phyloP scores from a whole-genome alignment of 148 eudicot genomes.

The Salicornia ramosissima region DNA sequence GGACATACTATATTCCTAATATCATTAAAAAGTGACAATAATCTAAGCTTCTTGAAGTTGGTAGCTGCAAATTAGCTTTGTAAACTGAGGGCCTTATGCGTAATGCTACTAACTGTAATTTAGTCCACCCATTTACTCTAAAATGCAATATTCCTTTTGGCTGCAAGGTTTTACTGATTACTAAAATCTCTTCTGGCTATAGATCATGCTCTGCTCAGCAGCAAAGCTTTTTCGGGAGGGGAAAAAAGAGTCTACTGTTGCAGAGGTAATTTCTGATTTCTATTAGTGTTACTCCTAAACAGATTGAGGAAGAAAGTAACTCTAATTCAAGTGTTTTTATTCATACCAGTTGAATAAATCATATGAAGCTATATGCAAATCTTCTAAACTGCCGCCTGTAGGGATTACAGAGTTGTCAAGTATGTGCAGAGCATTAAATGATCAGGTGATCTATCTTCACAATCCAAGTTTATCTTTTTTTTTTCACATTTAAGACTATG shows the following conservation, averaged over 20 bases:
- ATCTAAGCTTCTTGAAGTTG: background rate
- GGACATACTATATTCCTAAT: background rate
- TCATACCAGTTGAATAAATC: slow-evolving; percentile 66
- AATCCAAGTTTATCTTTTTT: background rate
- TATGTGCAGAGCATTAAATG: slow-evolving; percentile 87
- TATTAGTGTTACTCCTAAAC: background rate
- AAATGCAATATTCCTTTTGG: background rate
- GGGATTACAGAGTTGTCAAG: slow-evolving; percentile 76
- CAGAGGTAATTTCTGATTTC: slow-evolving; percentile 55
- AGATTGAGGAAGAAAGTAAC: background rate
- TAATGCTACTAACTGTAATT: too few relatives aligned
- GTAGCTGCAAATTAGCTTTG: background rate
- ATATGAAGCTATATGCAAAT: slow-evolving; percentile 72
- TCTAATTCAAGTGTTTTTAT: slow-evolving; percentile 11
- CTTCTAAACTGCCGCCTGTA: slow-evolving; percentile 51
- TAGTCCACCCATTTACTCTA: too few relatives aligned
- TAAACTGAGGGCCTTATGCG: too few relatives aligned
- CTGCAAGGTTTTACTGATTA: background rate
- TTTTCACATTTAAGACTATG: background rate
- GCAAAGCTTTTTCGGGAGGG: slow-evolving; percentile 73
- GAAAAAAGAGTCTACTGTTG: slow-evolving; percentile 69
- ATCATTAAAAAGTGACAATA: too few relatives aligned
- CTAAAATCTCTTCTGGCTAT: slow-evolving; percentile 13
- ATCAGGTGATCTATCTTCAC: slow-evolving; percentile 51
- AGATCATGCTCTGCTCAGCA: slow-evolving; percentile 89